Evolutionary conservation across 2,329 filamentous ascomycete genomes (phyloP).

Genomic region (Teratosphaeria destructans): DNA sequence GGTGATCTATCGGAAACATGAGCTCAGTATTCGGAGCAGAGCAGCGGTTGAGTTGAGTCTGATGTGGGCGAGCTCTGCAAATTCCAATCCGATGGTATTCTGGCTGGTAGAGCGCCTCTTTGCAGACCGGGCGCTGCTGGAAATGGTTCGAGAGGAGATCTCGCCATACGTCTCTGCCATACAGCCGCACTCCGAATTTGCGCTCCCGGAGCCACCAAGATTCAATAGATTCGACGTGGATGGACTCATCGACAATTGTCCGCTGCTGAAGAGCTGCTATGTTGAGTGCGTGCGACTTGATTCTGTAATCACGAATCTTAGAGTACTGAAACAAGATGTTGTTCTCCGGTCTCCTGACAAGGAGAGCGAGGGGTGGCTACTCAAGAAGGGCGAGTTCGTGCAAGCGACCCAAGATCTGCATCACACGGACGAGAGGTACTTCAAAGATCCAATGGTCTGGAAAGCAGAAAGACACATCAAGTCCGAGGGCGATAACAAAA

Average conservation of each 20-base stretch:
- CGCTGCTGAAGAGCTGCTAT: slow-evolving; percentile 29
- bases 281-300: slow-evolving; percentile 28
- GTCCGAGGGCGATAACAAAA: slow-evolving; percentile 18
- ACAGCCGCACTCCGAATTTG: slow-evolving; percentile 22
- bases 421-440: slow-evolving; percentile 26
- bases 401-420: slow-evolving; percentile 29
- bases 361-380: slow-evolving; percentile 20
- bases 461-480: slow-evolving; percentile 25
- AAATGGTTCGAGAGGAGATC: slow-evolving; percentile 26
- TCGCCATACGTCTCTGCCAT: slow-evolving; percentile 20
- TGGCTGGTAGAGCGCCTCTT: slow-evolving; percentile 30
- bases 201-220: slow-evolving; percentile 23
- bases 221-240: slow-evolving; percentile 25
- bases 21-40: slow-evolving; percentile 22
- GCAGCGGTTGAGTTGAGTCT: slow-evolving; percentile 36
- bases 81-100: slow-evolving; percentile 38
- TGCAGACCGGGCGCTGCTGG: slow-evolving; percentile 20
- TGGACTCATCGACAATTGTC: slow-evolving; percentile 23
- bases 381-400: slow-evolving; percentile 27
- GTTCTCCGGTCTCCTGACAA: slow-evolving; percentile 26
- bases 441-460: slow-evolving; percentile 22
- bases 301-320: slow-evolving; percentile 26
- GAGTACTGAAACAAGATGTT: slow-evolving; percentile 25
- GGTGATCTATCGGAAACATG: slow-evolving; percentile 22
- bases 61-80: slow-evolving; percentile 46